Conservation (phyloP, 257 asterid genomes). For the Solanum verrucosum region DNA sequence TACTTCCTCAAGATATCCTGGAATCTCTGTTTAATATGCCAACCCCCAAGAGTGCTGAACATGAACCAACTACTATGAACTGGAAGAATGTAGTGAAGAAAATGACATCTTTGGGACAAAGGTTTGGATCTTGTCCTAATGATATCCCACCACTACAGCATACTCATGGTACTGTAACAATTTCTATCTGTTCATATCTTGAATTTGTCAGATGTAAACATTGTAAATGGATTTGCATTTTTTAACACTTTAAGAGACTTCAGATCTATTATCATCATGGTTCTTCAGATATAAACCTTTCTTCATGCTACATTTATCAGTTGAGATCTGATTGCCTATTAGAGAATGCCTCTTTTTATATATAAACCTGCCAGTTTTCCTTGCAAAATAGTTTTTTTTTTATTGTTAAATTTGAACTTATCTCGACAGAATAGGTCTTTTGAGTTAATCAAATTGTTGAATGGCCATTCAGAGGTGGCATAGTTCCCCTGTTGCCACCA, state of each 20-base stretch:
- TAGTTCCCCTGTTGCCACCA: not conserved
- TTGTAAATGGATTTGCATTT: not conserved
- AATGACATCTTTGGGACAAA: constrained; percentile 63
- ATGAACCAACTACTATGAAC: constrained; percentile 68
- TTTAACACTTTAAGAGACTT: not conserved
- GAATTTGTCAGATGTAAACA: not conserved
- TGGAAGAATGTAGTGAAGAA: constrained; percentile 85
- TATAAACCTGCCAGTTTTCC: not conserved
- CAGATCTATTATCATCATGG: not conserved
- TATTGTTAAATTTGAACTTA: not conserved
- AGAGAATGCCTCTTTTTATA: not conserved
- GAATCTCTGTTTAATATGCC: constrained; percentile 85
- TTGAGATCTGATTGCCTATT: not conserved
- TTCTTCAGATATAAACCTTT: not conserved
- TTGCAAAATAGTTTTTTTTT: not conserved
- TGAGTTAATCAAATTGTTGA: not conserved
- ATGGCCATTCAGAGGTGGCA: not conserved
- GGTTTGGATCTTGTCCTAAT: constrained; percentile 24
- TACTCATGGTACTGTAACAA: constrained; percentile 34
- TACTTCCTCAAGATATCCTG: constrained; percentile 68
- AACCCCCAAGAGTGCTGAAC: constrained; percentile 66
- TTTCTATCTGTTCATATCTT: not conserved
- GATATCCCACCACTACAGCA: constrained; percentile 21
- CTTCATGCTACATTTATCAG: not conserved
- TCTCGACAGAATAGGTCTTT: not conserved